These are phyloP conservation scores for Diaporthe ilicicola DNA, from an alignment of 2,329 filamentous ascomycete species.

Conservation along the genomic window DNA sequence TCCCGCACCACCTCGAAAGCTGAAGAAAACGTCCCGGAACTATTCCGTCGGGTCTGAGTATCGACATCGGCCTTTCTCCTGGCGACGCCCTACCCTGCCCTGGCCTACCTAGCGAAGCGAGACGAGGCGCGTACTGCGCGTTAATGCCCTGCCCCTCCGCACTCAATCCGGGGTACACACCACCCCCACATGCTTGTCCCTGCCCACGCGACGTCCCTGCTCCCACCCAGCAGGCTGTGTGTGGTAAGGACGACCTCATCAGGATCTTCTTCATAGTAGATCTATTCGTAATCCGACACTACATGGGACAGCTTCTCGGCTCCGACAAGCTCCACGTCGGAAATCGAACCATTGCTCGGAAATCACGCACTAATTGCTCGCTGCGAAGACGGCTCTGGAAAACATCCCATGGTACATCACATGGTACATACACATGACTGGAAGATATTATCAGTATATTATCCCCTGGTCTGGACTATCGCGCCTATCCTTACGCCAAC, in stretches of 20 bases:
- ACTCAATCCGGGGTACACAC: constrained; percentile 24
- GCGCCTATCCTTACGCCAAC: constrained; percentile 3
- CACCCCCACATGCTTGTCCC: constrained; percentile 13
- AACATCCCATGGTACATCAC: background rate
- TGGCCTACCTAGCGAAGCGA: background rate
- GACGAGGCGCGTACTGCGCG: constrained; percentile 8
- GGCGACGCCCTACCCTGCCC: background rate
- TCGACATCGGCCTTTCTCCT: constrained; percentile 19
- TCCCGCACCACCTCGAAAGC: background rate
- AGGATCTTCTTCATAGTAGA: background rate
- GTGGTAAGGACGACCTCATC: background rate
- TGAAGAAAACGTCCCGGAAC: constrained; percentile 2
- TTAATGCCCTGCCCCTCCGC: background rate
- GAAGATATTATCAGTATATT: constrained; percentile 18
- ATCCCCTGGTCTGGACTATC: background rate
- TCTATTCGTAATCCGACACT: background rate
- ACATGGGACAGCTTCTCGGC: constrained; percentile 23
- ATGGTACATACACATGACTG: background rate
- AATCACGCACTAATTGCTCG: background rate
- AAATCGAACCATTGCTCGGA: constrained; percentile 17
- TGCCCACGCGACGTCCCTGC: background rate
- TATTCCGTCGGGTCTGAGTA: constrained; percentile 2
- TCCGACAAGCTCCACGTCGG: constrained; percentile 29
- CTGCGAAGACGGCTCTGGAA: constrained; percentile 29
- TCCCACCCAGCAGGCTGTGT: no score